Base-by-base conservation (phyloP, 257 asterid genomes). In the Eucommia ulmoides region DNA sequence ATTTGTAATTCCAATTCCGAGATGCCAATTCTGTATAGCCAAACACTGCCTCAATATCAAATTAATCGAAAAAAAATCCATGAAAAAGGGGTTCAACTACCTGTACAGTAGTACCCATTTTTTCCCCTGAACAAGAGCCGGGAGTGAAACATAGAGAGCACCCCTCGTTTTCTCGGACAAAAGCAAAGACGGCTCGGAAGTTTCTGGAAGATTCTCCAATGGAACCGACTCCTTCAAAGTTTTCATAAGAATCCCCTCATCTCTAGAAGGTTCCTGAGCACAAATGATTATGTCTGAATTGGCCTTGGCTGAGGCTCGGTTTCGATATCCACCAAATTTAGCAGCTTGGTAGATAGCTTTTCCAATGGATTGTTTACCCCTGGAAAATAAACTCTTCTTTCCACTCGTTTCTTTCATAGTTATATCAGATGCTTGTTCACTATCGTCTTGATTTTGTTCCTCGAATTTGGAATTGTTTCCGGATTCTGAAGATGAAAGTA, bases 61-160 rank as follows among this genome's bases (percentile, higher is more conserved):
- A n/a, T n/a, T n/a, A n/a, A n/a, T n/a, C n/a, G n/a, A n/a, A n/a
- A n/a, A n/a, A n/a, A n/a, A n/a, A n/a, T n/a, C n/a, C n/a, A n/a
- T n/a, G n/a, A n/a, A n/a, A n/a, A n/a, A n/a, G n/a, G n/a, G n/a
- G n/a, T n/a, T n/a, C n/a, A n/a, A 8, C 29, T 56, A 76, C 98
- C 96, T 89, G 83, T 91, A 91, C 44, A 91, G 62, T 23, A 91
- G 67, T 65, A 86, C 64, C 96, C 96, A 91, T 59, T 86, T 91
- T 58, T 76, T 75, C 25, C 89, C 98, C 69, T 83, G 80, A 52
- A 77, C 92, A 66, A 72, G 69, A 65, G 74, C 92, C 0, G 98
- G 98, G 33, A 91, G 73, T 14, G 88, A 49, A 56, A 74, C 58
- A 69, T 80, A 79, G 58, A 86, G 82, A 59, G 68, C 53, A 14